A percentile compares a stretch with the other conserved stretches of the same genome.
Evolutionary conservation across 2,329 filamentous ascomycete species (phyloP).

Genomic region (Botryosphaeria agaves): DNA sequence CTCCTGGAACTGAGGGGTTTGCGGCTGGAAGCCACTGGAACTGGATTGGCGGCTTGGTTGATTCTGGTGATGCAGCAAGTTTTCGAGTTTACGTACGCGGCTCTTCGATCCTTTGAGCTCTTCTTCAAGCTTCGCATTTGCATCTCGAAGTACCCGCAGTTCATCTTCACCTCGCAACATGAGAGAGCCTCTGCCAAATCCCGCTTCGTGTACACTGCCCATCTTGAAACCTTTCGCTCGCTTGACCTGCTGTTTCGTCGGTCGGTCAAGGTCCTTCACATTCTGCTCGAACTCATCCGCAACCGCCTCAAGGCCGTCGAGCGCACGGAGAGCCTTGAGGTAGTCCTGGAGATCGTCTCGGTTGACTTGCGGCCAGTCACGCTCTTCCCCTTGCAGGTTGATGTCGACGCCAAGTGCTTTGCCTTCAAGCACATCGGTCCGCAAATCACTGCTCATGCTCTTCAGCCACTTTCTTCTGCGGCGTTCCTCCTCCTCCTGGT

Average conservation of each 20-base stretch:
- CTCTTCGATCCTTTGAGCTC: slow-evolving; percentile 80
- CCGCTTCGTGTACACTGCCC: slow-evolving; percentile 84
- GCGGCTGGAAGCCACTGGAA: slow-evolving; percentile 24
- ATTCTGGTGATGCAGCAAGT: slow-evolving; percentile 72
- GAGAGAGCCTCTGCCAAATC: slow-evolving; percentile 70
- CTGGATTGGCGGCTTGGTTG: slow-evolving; percentile 36
- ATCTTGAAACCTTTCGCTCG: slow-evolving; percentile 90
- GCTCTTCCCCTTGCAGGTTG: slow-evolving; percentile 64
- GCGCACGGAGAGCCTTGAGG: slow-evolving; percentile 44
- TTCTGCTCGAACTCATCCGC: slow-evolving; percentile 59
- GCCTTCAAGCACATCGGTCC: slow-evolving; percentile 46
- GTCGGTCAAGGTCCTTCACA: slow-evolving; percentile 60
- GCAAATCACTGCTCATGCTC: slow-evolving; percentile 59
- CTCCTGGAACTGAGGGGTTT: slow-evolving; percentile 14
- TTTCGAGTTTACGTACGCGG: slow-evolving; percentile 77
- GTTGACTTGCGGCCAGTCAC: slow-evolving; percentile 60
- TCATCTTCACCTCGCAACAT: slow-evolving; percentile 80
- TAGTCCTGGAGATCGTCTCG: slow-evolving; percentile 66
- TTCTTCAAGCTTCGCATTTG: slow-evolving; percentile 39
- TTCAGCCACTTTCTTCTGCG: slow-evolving; percentile 83
- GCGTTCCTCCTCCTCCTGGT: slow-evolving; percentile 84
- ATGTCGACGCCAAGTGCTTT: slow-evolving; percentile 67
- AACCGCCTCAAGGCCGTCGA: slow-evolving; percentile 47
- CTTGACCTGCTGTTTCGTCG: slow-evolving; percentile 73
- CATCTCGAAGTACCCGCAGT: slow-evolving; percentile 32